phyloP scores from a whole-genome alignment of 306 rosid species.

The Rubus parviflorus region DNA sequence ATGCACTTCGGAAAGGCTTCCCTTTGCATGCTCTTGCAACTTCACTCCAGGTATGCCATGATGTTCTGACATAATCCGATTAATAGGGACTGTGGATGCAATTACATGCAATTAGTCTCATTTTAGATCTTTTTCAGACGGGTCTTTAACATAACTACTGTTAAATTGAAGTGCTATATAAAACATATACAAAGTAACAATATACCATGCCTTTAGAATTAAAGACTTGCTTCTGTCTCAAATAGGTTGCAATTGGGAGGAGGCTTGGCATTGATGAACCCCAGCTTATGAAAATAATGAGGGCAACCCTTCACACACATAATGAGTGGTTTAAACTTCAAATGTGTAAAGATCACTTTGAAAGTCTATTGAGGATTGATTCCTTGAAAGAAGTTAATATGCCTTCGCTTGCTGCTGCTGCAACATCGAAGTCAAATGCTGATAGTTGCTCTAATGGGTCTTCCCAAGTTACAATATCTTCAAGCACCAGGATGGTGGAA shows the following conservation, averaged over 20 bases:
- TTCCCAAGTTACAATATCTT: conserved; percentile 75
- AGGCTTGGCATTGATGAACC: conserved; percentile 96
- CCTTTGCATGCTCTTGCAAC: conserved; percentile 88
- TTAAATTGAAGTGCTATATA: background rate
- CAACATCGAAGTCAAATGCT: conserved; percentile 56
- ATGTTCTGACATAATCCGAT: conserved; percentile 13
- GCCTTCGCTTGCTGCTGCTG: conserved; percentile 49
- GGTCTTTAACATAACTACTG: background rate
- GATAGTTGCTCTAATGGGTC: conserved; percentile 85
- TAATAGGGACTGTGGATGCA: background rate
- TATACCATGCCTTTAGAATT: background rate
- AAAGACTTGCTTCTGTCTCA: conserved; percentile 20
- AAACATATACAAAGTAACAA: too few species aligned
- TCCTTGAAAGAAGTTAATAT: conserved; percentile 75
- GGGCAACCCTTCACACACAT: conserved; percentile 75
- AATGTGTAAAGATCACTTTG: conserved; percentile 95
- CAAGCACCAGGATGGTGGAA: conserved; percentile 69
- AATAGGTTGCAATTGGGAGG: conserved; percentile 84
- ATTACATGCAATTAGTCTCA: background rate
- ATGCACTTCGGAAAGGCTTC: conserved; percentile 70
- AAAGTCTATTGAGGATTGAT: conserved; percentile 77
- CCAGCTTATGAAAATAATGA: conserved; percentile 92
- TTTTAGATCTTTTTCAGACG: background rate
- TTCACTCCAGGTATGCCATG: conserved; percentile 76
- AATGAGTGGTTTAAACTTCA: conserved; percentile 97